Conservation (phyloP, 2,329 filamentous ascomycete species). For the Phoma sp. region DNA sequence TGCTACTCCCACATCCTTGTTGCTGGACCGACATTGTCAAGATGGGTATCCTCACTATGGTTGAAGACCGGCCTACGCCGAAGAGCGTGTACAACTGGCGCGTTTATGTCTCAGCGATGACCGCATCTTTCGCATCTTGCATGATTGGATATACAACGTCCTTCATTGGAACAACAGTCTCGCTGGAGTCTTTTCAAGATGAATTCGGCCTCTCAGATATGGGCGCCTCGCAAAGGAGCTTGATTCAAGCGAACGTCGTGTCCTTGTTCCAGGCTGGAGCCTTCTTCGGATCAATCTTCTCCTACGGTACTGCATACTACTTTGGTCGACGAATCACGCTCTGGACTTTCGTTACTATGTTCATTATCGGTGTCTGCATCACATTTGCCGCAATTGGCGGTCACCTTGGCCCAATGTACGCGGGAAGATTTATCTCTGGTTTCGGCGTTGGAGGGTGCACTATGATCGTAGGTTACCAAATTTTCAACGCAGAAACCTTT, state of each 20-base stretch:
- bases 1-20: neutral
- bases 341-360: conserved; percentile 63
- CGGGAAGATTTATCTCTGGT: conserved; percentile 64
- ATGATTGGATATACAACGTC: conserved; percentile 73
- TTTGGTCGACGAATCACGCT: conserved; percentile 66
- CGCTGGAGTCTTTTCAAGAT: conserved; percentile 70
- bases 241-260: conserved; percentile 77
- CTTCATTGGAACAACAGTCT: conserved; percentile 78
- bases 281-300: conserved; percentile 72
- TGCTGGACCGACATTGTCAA: conserved; percentile 7
- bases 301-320: conserved; percentile 70
- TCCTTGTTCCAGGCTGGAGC: conserved; percentile 83
- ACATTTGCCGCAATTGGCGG: conserved; percentile 66
- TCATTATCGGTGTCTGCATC: conserved; percentile 72
- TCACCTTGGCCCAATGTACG: conserved; percentile 65
- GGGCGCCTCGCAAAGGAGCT: conserved; percentile 57
- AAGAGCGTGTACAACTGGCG: conserved; percentile 67
- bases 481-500: conserved; percentile 22
- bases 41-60: conserved; percentile 46
- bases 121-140: conserved; percentile 64
- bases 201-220: conserved; percentile 72
- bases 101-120: conserved; percentile 62
- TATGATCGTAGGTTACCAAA: conserved; percentile 9
- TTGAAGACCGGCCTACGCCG: conserved; percentile 60
- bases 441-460: conserved; percentile 62